Evolutionary conservation across 208 protist species (phyloP).

Genomic region (Zelonia costaricensis): DNA sequence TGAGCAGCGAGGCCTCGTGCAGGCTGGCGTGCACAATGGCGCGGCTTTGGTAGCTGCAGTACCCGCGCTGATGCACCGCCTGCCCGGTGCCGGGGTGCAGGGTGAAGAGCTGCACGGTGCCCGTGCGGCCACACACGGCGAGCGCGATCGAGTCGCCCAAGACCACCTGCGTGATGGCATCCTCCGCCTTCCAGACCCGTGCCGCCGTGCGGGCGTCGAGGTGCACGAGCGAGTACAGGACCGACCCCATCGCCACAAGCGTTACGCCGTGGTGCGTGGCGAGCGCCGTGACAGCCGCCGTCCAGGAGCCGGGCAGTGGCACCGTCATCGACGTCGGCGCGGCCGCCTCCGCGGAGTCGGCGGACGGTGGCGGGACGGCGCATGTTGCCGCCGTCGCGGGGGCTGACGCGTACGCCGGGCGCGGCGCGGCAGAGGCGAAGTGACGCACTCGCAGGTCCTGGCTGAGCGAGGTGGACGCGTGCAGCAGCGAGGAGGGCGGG

Average conservation of each 20-base stretch:
- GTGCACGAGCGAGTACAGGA: slow-evolving; percentile 19
- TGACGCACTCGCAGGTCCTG: slow-evolving; percentile 26
- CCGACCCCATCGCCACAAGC: slow-evolving; percentile 24
- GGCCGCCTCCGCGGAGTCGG: slow-evolving; percentile 13
- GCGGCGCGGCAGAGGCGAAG: slow-evolving; percentile 14
- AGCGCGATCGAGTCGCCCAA: slow-evolving; percentile 29
- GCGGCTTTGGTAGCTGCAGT: slow-evolving; percentile 38
- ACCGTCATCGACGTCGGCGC: slow-evolving; percentile 36
- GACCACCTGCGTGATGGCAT: slow-evolving; percentile 21
- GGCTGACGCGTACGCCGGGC: not conserved
- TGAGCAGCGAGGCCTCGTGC: slow-evolving; percentile 34
- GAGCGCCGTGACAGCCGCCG: slow-evolving; percentile 20
- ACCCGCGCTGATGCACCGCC: slow-evolving; percentile 27
- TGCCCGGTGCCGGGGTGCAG: slow-evolving; percentile 20
- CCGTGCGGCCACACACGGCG: slow-evolving; percentile 30
- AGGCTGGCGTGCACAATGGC: slow-evolving; percentile 45
- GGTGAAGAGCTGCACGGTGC: slow-evolving; percentile 44
- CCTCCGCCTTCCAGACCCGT: slow-evolving; percentile 23
- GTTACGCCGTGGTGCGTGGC: slow-evolving; percentile 23
- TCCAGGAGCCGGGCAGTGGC: slow-evolving; percentile 17
- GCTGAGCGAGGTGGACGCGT: slow-evolving; percentile 21
- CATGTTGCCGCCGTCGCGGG: not conserved
- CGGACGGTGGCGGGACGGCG: not conserved
- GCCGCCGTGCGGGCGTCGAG: slow-evolving; percentile 1
- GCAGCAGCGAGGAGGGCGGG: slow-evolving; percentile 25